These are phyloP conservation scores for Neofusicoccum sp. DNA, from an alignment of 2,329 filamentous ascomycete genomes.

Conservation along the genomic window DNA sequence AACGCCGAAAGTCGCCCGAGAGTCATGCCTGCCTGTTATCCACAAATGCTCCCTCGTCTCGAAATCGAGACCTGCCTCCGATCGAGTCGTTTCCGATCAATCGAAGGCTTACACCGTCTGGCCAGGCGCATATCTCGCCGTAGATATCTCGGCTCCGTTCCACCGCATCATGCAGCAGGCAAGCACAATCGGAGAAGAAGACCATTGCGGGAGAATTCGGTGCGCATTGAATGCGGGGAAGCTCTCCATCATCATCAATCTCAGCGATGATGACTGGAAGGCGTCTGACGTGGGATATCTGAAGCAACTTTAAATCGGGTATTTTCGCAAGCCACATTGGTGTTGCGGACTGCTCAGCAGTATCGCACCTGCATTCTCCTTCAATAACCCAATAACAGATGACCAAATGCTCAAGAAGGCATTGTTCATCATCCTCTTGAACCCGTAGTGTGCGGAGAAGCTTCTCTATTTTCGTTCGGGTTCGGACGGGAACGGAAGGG, in stretches of 20 bases:
- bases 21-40: too few relatives aligned
- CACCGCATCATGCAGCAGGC: too few relatives aligned
- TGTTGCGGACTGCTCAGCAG: background rate
- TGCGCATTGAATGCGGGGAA: background rate
- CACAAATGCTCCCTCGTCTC: too few relatives aligned
- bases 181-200: background rate
- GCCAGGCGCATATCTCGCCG: too few relatives aligned
- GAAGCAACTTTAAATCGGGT: conserved; percentile 5
- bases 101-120: too few relatives aligned
- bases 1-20: too few relatives aligned
- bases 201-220: background rate
- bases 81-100: too few relatives aligned
- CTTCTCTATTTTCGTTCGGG: conserved; percentile 8
- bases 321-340: conserved; percentile 1
- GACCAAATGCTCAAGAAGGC: background rate
- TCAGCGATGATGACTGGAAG: background rate
- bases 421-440: background rate
- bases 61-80: too few relatives aligned
- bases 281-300: conserved; percentile 1
- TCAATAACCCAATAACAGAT: background rate
- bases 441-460: background rate
- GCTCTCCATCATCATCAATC: too few relatives aligned
- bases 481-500: conserved; percentile 5
- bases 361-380: background rate
- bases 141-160: too few relatives aligned